These are phyloP conservation scores for Zygosaccharomyces sapae DNA, from an alignment of 1,139 yeast genomes.

Conservation along the genomic window DNA sequence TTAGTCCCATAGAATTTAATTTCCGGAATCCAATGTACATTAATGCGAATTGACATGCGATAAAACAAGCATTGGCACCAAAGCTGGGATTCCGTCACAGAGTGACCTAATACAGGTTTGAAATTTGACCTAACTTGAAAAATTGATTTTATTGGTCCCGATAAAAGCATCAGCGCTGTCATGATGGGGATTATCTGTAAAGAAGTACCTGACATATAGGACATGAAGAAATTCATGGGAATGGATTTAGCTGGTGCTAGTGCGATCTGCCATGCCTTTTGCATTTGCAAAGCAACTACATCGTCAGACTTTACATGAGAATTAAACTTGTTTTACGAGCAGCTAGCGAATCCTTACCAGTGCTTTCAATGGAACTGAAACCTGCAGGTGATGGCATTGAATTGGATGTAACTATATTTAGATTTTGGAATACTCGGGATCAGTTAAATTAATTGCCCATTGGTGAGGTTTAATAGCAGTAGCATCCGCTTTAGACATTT, in stretches of 20 bases:
- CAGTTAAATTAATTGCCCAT: slow-evolving; percentile 25
- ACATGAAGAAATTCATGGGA: slow-evolving; percentile 87
- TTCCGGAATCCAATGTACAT: slow-evolving; percentile 81
- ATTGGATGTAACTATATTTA: slow-evolving; percentile 10
- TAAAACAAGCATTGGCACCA: slow-evolving; percentile 45
- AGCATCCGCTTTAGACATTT: neutral
- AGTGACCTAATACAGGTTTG: slow-evolving; percentile 37
- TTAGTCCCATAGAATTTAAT: slow-evolving; percentile 79
- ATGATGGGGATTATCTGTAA: slow-evolving; percentile 86
- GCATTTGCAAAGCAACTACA: slow-evolving; percentile 45
- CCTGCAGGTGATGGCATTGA: slow-evolving; percentile 28
- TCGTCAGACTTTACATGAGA: slow-evolving; percentile 15
- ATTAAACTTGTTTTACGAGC: slow-evolving; percentile 10
- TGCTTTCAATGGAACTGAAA: slow-evolving; percentile 14
- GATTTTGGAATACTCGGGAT: slow-evolving; percentile 14
- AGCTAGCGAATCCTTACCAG: slow-evolving; percentile 8
- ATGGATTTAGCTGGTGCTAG: slow-evolving; percentile 76
- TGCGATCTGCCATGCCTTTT: slow-evolving; percentile 86
- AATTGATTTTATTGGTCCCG: slow-evolving; percentile 73
- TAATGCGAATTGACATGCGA: slow-evolving; percentile 59
- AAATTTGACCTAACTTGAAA: slow-evolving; percentile 49
- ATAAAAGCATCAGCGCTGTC: slow-evolving; percentile 81
- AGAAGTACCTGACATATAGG: slow-evolving; percentile 90
- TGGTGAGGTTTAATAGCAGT: slow-evolving; percentile 12
- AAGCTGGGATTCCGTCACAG: slow-evolving; percentile 43